Conservation (phyloP, 805 yeast genomes). For the Tetrapisispora phaffii region DNA sequence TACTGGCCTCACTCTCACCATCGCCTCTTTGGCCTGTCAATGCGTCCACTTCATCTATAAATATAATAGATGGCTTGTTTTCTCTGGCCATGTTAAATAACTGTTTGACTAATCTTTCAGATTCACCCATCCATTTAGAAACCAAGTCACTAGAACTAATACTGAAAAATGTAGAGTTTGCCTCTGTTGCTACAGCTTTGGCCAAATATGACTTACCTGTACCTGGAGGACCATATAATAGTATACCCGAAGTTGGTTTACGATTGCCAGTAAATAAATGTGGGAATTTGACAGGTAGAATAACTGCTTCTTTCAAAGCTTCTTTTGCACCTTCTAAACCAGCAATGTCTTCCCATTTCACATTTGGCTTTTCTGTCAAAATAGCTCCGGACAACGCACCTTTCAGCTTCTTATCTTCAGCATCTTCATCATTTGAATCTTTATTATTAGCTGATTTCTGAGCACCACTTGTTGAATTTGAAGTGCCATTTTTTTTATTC, state of each 20-base stretch:
- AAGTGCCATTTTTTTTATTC: slow-evolving; percentile 38
- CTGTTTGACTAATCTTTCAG: slow-evolving; percentile 91
- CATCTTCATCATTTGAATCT: slow-evolving; percentile 58
- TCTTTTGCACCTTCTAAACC: slow-evolving; percentile 94
- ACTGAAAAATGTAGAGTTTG: slow-evolving; percentile 91
- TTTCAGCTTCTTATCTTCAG: slow-evolving; percentile 79
- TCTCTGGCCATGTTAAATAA: slow-evolving; percentile 93
- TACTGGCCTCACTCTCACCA: slow-evolving; percentile 91
- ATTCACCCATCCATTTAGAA: slow-evolving; percentile 98
- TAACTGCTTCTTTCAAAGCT: slow-evolving; percentile 94
- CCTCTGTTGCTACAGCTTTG: slow-evolving; percentile 97
- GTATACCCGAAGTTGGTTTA: slow-evolving; percentile 83
- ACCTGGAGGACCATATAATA: slow-evolving; percentile 90
- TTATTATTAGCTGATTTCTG: slow-evolving; percentile 42
- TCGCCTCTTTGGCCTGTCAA: slow-evolving; percentile 97
- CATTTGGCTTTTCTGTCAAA: slow-evolving; percentile 83
- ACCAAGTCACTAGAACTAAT: slow-evolving; percentile 94
- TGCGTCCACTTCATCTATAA: slow-evolving; percentile 97
- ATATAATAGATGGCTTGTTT: slow-evolving; percentile 88
- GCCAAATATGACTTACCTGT: slow-evolving; percentile 96
- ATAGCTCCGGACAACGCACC: slow-evolving; percentile 91
- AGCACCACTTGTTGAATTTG: slow-evolving; percentile 35
- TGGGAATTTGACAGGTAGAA: slow-evolving; percentile 91
- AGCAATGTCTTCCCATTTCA: slow-evolving; percentile 91
- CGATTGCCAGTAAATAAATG: slow-evolving; percentile 91